These are phyloP conservation scores for Alloteropsis semialata DNA, from an alignment of 176 grass and related monocot genomes.

Conservation along the genomic window DNA sequence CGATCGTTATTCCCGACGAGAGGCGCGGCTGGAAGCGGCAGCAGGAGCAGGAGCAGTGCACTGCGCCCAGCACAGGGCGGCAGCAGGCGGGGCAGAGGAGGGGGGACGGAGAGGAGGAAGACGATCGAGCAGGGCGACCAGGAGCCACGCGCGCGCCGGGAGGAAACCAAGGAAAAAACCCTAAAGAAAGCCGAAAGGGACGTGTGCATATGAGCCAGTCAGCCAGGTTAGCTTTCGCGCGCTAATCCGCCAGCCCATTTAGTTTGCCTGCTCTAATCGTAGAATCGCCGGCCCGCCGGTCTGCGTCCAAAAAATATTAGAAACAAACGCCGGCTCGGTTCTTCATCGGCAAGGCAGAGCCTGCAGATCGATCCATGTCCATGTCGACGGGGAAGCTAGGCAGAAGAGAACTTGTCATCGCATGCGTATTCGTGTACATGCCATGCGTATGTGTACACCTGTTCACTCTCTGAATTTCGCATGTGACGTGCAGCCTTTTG, in stretches of 20 bases:
- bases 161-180: slow-evolving; percentile 1
- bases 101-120: not conserved
- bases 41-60: not conserved
- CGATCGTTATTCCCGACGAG: slow-evolving; percentile 42
- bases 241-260: not conserved
- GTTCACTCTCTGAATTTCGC: not conserved
- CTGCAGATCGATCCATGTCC: not conserved
- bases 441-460: not conserved
- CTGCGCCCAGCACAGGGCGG: not conserved
- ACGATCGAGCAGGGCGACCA: not conserved
- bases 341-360: too few relatives aligned
- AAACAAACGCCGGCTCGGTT: not conserved
- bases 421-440: not conserved
- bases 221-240: slow-evolving; percentile 28
- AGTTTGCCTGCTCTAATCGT: not conserved
- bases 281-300: too few relatives aligned
- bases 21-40: not conserved
- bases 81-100: slow-evolving; percentile 5
- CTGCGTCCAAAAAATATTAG: too few relatives aligned
- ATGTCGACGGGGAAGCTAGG: too few relatives aligned
- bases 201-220: slow-evolving; percentile 25
- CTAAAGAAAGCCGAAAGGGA: slow-evolving; percentile 30
- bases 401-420: slow-evolving; percentile 1
- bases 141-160: not conserved
- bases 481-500: slow-evolving; percentile 16